phyloP scores from a whole-genome alignment of 805 yeast genomes.

The Lipomyces starkeyi region DNA sequence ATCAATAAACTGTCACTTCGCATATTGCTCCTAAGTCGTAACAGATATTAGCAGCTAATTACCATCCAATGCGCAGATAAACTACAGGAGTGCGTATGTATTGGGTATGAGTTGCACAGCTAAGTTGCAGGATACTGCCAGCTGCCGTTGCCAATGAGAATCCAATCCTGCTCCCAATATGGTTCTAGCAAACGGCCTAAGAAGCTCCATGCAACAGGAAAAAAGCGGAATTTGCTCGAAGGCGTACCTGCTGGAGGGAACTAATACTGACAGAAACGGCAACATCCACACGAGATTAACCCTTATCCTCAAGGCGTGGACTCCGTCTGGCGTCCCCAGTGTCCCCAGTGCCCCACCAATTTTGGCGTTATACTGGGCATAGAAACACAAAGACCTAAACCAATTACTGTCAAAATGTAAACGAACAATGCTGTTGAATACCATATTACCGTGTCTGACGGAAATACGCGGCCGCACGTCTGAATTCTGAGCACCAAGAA shows the following conservation, averaged over 20 bases:
- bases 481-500: conserved; percentile 1
- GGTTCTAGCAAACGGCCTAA: neutral
- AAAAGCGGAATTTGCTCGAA: neutral
- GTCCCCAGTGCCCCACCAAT: neutral
- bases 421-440: neutral
- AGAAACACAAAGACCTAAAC: neutral
- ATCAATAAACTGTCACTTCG: too few relatives aligned
- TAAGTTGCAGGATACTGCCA: neutral
- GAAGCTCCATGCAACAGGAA: neutral
- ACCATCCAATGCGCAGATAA: neutral
- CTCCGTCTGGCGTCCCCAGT: neutral
- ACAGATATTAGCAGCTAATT: neutral
- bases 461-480: neutral
- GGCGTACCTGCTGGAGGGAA: neutral
- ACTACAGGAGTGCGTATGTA: neutral
- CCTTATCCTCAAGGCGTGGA: neutral
- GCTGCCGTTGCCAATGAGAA: neutral
- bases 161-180: neutral
- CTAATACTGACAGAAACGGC: neutral
- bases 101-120: neutral
- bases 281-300: neutral
- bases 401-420: neutral
- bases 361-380: neutral
- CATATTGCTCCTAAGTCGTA: neutral
- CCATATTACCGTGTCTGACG: neutral